Evolutionary conservation across 148 eudicot species (phyloP), one percentile per base, ranked within the genome.

Genomic region (Oxyria digyna): DNA sequence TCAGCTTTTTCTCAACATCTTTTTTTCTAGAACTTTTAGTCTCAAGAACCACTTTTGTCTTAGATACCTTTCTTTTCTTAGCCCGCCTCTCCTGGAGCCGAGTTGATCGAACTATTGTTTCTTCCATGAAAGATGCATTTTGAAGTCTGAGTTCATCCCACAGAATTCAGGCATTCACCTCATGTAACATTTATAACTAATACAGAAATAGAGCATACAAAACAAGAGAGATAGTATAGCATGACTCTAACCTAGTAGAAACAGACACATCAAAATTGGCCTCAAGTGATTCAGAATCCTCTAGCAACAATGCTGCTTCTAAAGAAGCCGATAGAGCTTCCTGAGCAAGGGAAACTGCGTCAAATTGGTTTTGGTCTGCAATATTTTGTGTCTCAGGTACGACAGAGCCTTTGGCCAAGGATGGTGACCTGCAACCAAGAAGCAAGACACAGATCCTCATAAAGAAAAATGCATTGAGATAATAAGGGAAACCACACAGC

Each of bases 321-420:
- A 73, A 83, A 48, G 92, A 88, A 74, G 99, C 96, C 67, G 83
- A 81, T 77, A 90, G 86, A 79, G 99, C 97, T 85, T 90, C 83
- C 67, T 82, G 77, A 65, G 99, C 96, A 74, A 86, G 92, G 69
- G 83, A 78, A 80, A 90, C 74, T 27, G 77, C 90, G 38, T 76
- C 75, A 50, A 71, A 62, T 27, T 84, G 82, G 74, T 83, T 77
- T 38, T 75, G 67, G 54, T 79, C 77, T 37, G 45, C n/a, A 42
- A 23, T 70, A 68, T 67, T 68, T 46, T 80, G 76, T 43, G 69
- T 48, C 67, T 67, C 72, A 72, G 68, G 62, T 37, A 75, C 31
- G 70, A 55, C 79, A 73, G 82, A 76, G 55, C 50, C 72, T 46
- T 42, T 59, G 15, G 69, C 35, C 10, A 62, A 76, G 42, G 78